Conservation (phyloP, 2,329 filamentous ascomycete genomes). For the Cercospora brassicicola region DNA sequence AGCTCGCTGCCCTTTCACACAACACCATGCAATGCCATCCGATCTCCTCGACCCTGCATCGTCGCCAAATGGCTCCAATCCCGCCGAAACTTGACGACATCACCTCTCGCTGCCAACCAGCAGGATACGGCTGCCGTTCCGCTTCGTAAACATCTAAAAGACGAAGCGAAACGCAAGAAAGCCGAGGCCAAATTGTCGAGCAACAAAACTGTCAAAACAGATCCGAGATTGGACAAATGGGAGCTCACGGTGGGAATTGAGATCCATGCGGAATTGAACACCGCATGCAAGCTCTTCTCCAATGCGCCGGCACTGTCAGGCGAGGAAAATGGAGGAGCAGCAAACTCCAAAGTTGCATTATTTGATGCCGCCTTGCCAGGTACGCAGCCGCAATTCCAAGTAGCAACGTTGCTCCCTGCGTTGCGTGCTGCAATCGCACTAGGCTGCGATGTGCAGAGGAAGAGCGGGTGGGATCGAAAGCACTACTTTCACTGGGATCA, state of each 20-base stretch:
- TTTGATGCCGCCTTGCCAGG: constrained; percentile 91
- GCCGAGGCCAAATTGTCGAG: constrained; percentile 15
- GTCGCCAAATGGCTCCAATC: constrained; percentile 36
- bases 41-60: constrained; percentile 32
- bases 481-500: constrained; percentile 99
- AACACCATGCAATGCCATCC: background rate
- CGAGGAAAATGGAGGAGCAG: constrained; percentile 43
- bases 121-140: constrained; percentile 34
- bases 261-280: constrained; percentile 95
- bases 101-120: constrained; percentile 11
- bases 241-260: constrained; percentile 95
- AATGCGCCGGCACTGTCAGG: constrained; percentile 45
- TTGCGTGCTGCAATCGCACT: constrained; percentile 83
- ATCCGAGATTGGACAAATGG: constrained; percentile 61
- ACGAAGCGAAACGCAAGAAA: constrained; percentile 40
- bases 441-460: constrained; percentile 71
- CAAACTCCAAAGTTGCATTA: constrained; percentile 82
- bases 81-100: constrained; percentile 28
- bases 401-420: constrained; percentile 81
- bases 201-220: constrained; percentile 17
- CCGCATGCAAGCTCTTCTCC: constrained; percentile 85
- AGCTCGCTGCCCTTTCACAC: background rate
- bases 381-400: constrained; percentile 81
- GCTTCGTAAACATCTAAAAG: constrained; percentile 45
- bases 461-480: constrained; percentile 89